A percentile compares a stretch with the other conserved stretches of the same genome.
Evolutionary conservation across 2,329 filamentous ascomycete species (phyloP).

Genomic region (Emmonsiellopsis sp.): DNA sequence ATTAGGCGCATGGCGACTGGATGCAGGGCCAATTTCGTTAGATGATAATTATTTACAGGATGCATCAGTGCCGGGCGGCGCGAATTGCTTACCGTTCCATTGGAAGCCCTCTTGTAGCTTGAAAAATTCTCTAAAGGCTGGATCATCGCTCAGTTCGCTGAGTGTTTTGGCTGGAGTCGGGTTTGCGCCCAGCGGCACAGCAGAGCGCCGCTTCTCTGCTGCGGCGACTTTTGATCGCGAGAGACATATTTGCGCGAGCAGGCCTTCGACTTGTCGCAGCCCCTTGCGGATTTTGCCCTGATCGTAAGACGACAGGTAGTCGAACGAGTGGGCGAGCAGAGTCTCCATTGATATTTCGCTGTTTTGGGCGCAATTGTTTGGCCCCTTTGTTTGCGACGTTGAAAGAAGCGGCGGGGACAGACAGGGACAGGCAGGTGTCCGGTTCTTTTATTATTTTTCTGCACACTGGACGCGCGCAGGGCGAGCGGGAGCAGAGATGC

Average conservation of each 20-base stretch:
- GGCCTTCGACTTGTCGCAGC: conserved; percentile 82
- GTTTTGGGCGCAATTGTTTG: not conserved
- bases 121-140: conserved; percentile 91
- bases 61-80: not conserved
- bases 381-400: no score
- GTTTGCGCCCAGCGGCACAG: conserved; percentile 28
- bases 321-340: conserved; percentile 83
- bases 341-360: conserved; percentile 60
- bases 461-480: no score
- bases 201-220: conserved; percentile 34
- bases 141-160: conserved; percentile 64
- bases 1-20: conserved; percentile 73
- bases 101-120: conserved; percentile 94
- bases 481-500: no score
- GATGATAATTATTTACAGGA: not conserved
- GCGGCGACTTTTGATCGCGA: conserved; percentile 38
- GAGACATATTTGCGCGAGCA: conserved; percentile 90
- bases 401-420: no score
- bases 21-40: not conserved
- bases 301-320: conserved; percentile 91
- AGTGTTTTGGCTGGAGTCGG: conserved; percentile 52
- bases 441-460: no score
- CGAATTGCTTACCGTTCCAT: conserved; percentile 61
- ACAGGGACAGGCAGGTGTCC: no score
- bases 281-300: conserved; percentile 86